These are phyloP conservation scores for Furcasterigmium sp. DNA, from an alignment of 2,329 filamentous ascomycete genomes.

Conservation along the genomic window DNA sequence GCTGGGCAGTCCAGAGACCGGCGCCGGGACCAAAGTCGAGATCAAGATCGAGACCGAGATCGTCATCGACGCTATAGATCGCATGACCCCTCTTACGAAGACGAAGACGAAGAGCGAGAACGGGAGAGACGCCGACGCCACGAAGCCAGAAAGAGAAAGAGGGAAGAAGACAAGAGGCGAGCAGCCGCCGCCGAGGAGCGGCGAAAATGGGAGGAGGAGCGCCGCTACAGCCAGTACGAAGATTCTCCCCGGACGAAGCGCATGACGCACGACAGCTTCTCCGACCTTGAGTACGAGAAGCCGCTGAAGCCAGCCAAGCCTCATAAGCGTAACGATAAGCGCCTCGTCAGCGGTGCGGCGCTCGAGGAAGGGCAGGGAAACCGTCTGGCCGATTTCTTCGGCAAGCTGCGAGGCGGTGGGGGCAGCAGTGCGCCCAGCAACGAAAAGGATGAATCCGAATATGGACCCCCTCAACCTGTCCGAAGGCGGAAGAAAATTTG, in stretches of 20 bases:
- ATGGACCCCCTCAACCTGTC: slow-evolving; percentile 34
- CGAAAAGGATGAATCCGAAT: slow-evolving; percentile 42
- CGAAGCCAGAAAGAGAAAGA: not conserved
- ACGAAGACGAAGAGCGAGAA: slow-evolving; percentile 14
- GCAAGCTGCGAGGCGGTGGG: slow-evolving; percentile 36
- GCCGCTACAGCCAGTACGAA: slow-evolving; percentile 8
- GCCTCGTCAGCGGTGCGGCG: slow-evolving; percentile 65
- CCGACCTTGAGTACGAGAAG: slow-evolving; percentile 19
- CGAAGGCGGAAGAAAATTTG: slow-evolving; percentile 57
- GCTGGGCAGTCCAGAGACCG: slow-evolving; percentile 1
- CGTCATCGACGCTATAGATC: slow-evolving; percentile 21
- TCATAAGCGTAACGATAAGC: slow-evolving; percentile 38
- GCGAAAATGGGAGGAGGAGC: slow-evolving; percentile 5
- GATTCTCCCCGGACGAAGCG: slow-evolving; percentile 6
- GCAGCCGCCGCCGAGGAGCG: slow-evolving; percentile 5
- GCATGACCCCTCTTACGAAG: no score
- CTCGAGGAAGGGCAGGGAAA: slow-evolving; percentile 59
- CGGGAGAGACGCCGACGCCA: slow-evolving; percentile 24
- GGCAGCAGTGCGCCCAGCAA: slow-evolving; percentile 42
- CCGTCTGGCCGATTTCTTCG: slow-evolving; percentile 13
- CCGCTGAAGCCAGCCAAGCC: slow-evolving; percentile 28
- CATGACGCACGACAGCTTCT: slow-evolving; percentile 16
- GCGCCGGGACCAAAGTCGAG: slow-evolving; percentile 21
- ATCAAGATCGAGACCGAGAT: slow-evolving; percentile 18
- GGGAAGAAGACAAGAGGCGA: slow-evolving; percentile 12